A percentile compares a stretch with the other conserved stretches of the same genome.
These are phyloP conservation scores for Yarrowia hollandica DNA, from an alignment of 805 yeast species.

Conservation along the genomic window DNA sequence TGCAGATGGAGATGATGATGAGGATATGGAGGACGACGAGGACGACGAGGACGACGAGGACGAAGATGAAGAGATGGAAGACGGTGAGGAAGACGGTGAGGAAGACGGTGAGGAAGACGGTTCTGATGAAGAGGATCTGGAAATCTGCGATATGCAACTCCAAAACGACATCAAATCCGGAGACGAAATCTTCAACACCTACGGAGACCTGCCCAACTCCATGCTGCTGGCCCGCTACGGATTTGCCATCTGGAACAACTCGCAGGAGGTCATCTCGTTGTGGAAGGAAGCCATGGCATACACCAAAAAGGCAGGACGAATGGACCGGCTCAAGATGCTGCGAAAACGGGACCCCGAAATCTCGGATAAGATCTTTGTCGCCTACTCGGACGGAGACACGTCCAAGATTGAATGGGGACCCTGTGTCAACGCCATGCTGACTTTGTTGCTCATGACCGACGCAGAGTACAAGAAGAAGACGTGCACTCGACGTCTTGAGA, in stretches of 20 bases:
- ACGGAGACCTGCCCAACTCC: conserved; percentile 72
- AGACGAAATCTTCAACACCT: conserved; percentile 75
- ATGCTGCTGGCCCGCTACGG: conserved; percentile 76
- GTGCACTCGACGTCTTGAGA: conserved; percentile 25
- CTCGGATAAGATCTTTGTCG: conserved; percentile 33
- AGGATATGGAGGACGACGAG: conserved; percentile 29
- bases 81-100: conserved; percentile 38
- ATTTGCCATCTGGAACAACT: conserved; percentile 58
- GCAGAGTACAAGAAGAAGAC: conserved; percentile 31
- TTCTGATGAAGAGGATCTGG: conserved; percentile 34
- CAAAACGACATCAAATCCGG: conserved; percentile 46
- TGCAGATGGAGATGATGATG: not conserved
- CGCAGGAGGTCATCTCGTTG: conserved; percentile 58
- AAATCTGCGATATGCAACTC: conserved; percentile 69
- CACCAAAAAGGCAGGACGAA: conserved; percentile 39
- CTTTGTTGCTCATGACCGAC: conserved; percentile 31
- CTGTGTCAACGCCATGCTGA: conserved; percentile 32
- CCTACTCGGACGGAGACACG: conserved; percentile 31
- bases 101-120: conserved; percentile 38
- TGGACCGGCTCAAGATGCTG: conserved; percentile 48
- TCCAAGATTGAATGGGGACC: conserved; percentile 31
- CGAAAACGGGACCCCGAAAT: conserved; percentile 41
- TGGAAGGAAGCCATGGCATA: conserved; percentile 50
- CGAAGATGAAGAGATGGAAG: conserved; percentile 35
- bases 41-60: conserved; percentile 29